Base-by-base conservation (phyloP, 352 stramenopile genomes). In the Plasmopara muralis region DNA sequence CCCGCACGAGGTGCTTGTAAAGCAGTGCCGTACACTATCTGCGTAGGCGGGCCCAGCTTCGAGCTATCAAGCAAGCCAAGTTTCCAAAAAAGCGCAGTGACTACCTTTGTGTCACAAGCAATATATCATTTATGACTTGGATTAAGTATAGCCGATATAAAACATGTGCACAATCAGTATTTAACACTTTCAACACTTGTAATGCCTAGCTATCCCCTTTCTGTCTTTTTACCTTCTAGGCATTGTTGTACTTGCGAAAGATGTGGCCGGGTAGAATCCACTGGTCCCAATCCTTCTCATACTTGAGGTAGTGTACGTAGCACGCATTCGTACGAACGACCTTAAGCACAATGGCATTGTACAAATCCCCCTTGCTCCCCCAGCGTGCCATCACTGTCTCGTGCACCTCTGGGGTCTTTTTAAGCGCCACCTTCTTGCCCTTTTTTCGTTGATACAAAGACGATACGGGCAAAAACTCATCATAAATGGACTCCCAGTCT, bases 231-330 rank as follows among this genome's bases (percentile, higher is more conserved):
- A 25, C 20, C 20, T 25, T 25, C 20, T 64, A 64, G 10, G 45
- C 38, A 16, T 63, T 47, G 43, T 61, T 50, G 57, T 86, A 87
- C 62, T 90, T 90, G 50, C 74, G 77, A 58, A 88, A 90, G 35
- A 90, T 90, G 53, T 88, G 78, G 37, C 76, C 74, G 1, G 79
- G 79, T 14, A 90, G 57, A 37, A 90, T 62, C 79, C 79, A 90
- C 52, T 90, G 79, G 66, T 90, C 76, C 79, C 79, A 90, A 64
- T 90, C 77, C 48, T 86, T 87, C 51, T 90, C 75, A 47, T 80
- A 88, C 69, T 90, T 88, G 55, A 88, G 65, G 52, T 88, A 90
- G 62, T 90, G 79, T 69, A 90, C 79, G 38, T 79, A 70, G 55
- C 77, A 87, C 6, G 79, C 77, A 50, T 88, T 87, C 2, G 79